Percentiles rank a stretch among this genome's conserved stretches.
These are phyloP conservation scores for Podospora anserina DNA, from an alignment of 495 filamentous ascomycete species.

Conservation along the genomic window DNA sequence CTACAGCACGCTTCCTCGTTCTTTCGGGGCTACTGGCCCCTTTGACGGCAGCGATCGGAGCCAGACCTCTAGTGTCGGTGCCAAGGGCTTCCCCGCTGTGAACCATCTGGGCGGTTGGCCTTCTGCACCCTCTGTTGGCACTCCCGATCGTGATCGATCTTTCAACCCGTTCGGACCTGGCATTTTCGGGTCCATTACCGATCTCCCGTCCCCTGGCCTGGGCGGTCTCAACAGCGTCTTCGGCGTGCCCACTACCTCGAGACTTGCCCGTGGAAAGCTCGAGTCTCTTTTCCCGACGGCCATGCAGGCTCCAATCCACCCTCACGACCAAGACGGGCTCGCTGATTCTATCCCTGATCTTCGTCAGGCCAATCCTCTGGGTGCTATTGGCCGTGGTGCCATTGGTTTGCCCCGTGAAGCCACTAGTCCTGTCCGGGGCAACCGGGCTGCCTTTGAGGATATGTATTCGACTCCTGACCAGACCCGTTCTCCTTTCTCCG, in stretches of 20 bases:
- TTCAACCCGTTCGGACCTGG: conserved; percentile 63
- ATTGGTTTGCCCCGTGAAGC: conserved; percentile 50
- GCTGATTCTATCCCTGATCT: conserved; percentile 51
- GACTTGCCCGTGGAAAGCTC: conserved; percentile 70
- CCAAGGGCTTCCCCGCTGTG: conserved; percentile 66
- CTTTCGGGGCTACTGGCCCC: conserved; percentile 42
- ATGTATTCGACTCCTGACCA: conserved; percentile 43
- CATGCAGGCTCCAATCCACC: conserved; percentile 86
- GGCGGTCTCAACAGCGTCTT: conserved; percentile 55
- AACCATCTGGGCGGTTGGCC: conserved; percentile 69
- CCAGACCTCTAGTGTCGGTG: conserved; percentile 80
- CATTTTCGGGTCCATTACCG: conserved; percentile 66
- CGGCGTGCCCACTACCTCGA: conserved; percentile 39
- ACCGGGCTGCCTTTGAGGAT: conserved; percentile 57
- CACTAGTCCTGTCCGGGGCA: conserved; percentile 57
- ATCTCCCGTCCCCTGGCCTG: conserved; percentile 72
- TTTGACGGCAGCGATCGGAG: conserved; percentile 79
- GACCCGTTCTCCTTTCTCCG: conserved; percentile 34
- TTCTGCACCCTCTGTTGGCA: conserved; percentile 59
- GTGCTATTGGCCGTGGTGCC: conserved; percentile 53
- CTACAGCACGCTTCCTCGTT: conserved; percentile 47
- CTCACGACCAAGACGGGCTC: conserved; percentile 55
- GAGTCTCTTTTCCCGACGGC: conserved; percentile 80
- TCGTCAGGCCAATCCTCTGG: conserved; percentile 49
- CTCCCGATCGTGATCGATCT: conserved; percentile 73